Base-by-base conservation (phyloP, 208 protist genomes). In the Crithidia thermophila region DNA sequence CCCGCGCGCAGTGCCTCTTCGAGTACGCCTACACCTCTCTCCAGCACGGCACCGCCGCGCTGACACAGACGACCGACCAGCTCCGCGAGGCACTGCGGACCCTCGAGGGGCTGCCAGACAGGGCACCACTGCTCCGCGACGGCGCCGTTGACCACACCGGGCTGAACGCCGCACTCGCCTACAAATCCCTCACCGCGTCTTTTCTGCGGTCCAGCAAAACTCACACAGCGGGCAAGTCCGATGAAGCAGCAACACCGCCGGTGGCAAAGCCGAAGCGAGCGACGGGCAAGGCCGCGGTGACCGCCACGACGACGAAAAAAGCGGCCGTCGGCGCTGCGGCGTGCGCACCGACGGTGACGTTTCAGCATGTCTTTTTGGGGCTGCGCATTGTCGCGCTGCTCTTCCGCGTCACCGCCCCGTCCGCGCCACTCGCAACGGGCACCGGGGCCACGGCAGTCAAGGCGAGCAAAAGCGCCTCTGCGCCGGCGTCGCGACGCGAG, bases 1-100 rank as follows among this genome's bases (percentile, higher is more conserved):
- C 75, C 33, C 84, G 66, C 23, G 85, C 85, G 10, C 78, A 81
- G 42, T 60, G 69, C 25, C 62, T 91, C 2, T 65, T 90, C 46
- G 64, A 78, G 43, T 72, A 80, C 28, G 59, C 72, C 21, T 75
- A 69, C 52, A 34, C 43, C 6, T 43, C 60, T 4, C 55, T 57
- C 13, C 20, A 61, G 47, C 46, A 52, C n/a, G 47, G 37, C 14
- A 60, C 18, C 18, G 57, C 50, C 8, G 37, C 69, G 16, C 31
- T 69, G 36, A 20, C 61, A 4, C 61, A 53, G 27, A 52, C 65
- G n/a, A 40, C 55, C 3, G 28, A 31, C 4, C 61, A 64, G 42
- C 46, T 75, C 28, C 69, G 59, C 2, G 53, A 75, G 28, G 69
- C 69, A 1, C 61, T 75, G 20, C 69, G 69, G 23, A 59, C 31